Base-by-base conservation (phyloP, 2,329 filamentous ascomycete genomes). In the Aspergillus costaricaensis region DNA sequence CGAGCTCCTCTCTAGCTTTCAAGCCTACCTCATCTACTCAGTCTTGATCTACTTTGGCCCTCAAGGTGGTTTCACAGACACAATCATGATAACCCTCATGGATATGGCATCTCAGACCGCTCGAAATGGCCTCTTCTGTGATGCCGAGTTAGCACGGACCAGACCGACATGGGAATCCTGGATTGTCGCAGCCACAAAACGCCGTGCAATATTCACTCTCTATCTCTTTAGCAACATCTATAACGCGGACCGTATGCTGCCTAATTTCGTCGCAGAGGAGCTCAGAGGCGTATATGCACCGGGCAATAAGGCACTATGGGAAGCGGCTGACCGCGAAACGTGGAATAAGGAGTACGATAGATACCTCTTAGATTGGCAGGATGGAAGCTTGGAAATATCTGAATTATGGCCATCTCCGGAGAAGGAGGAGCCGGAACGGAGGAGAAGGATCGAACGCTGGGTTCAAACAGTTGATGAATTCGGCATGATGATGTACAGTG, bases 221-320 rank as follows among this genome's bases (percentile, higher is more conserved):
- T 86, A 85, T 57, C 70, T 86, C 3, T 80, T 86, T 47, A 82
- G 83, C 59, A 84, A 78, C 44, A 67, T 84, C 0, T 77, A 85
- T 6, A 77, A 78, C 1, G 67, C 77, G 0, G 72, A 79, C 8
- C 75, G 82, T 5, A 74, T 74, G 0, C 64, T 82, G 0, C 79
- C 81, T 0, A 81, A 78, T 0, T 85, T 81, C 52, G 68, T 85
- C 0, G 83, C 80, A 0, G 79, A 74, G 0, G 84, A 86, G 64
- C 68, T 86, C 14, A 68, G 65, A 2, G 79, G 77, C 0, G 62
- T 85, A 0, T 77, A 74, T 0, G 80, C 78, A 0, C 80, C 83
- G 0, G 72, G 75, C 1, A 72, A 67, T 30, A 79, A 79, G 55
- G 9, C 51, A 0, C 62, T 85, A 0, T 86, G 83, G 83, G 67